Conservation (phyloP, 2,329 filamentous ascomycete genomes). For the Talaromyces sp. region DNA sequence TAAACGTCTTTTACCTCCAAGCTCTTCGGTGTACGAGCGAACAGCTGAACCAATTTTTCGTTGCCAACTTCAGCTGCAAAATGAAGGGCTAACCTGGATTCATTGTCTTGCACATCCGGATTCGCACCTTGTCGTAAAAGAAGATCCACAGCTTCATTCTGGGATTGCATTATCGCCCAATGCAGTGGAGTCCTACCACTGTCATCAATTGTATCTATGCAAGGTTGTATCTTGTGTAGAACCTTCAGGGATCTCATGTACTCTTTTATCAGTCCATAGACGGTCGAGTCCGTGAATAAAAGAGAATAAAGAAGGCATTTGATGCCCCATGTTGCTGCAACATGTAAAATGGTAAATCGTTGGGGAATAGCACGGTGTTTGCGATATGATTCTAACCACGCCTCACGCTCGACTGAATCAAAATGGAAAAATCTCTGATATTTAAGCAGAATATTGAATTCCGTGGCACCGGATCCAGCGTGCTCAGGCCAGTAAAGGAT, state of each 20-base stretch:
- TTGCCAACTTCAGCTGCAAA: background rate
- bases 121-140: background rate
- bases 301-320: slow-evolving; percentile 12
- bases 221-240: background rate
- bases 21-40: background rate
- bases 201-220: background rate
- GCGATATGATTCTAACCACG: slow-evolving; percentile 8
- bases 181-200: background rate
- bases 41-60: background rate
- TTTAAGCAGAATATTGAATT: slow-evolving; percentile 13
- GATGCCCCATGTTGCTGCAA: slow-evolving; percentile 16
- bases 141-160: background rate
- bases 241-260: background rate
- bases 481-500: slow-evolving; percentile 16
- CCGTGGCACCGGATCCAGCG: slow-evolving; percentile 7
- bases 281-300: background rate
- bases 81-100: background rate
- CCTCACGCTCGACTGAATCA: background rate
- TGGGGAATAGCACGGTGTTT: background rate
- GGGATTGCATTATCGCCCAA: background rate
- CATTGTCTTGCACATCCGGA: background rate
- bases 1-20: background rate
- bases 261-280: background rate
- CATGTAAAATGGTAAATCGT: slow-evolving; percentile 11
- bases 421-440: background rate